A percentile compares a stretch with the other conserved stretches of the same genome.
Evolutionary conservation across 1,284 basidiomycete species (phyloP).

Genomic region (Rhodofomes roseus): DNA sequence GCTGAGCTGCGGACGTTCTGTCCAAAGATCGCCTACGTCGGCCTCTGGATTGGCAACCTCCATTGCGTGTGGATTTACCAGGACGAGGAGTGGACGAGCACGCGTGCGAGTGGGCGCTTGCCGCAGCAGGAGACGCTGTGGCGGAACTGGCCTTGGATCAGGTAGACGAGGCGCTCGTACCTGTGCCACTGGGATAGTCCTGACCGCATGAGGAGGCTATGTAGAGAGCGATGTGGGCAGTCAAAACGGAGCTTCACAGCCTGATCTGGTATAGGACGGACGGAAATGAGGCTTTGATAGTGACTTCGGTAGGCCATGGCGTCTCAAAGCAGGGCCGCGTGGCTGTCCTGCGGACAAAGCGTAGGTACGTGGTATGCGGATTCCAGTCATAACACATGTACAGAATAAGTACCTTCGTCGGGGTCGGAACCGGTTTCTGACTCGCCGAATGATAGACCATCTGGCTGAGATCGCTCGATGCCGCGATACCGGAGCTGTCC

Average conservation of each 20-base stretch:
- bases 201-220: neutral
- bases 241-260: constrained; percentile 7
- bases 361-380: constrained; percentile 3
- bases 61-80: constrained; percentile 23
- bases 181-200: neutral
- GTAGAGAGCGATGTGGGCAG: neutral
- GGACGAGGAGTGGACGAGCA: constrained; percentile 21
- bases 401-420: neutral
- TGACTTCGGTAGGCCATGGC: constrained; percentile 1
- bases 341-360: constrained; percentile 1
- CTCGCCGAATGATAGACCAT: constrained; percentile 21
- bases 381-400: constrained; percentile 5
- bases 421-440: constrained; percentile 6
- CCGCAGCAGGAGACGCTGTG: constrained; percentile 18
- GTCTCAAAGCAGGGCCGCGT: neutral
- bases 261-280: constrained; percentile 7
- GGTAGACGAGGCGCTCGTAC: neutral
- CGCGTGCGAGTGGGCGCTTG: constrained; percentile 12
- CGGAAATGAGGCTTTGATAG: neutral
- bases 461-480: constrained; percentile 10
- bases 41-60: constrained; percentile 25
- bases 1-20: constrained; percentile 29
- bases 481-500: constrained; percentile 18
- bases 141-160: constrained; percentile 12
- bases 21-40: constrained; percentile 21